A percentile compares a stretch with the other conserved stretches of the same genome.
Evolutionary conservation across 164 flowering plant species (phyloP).

Genomic region (Vitis rupestris): DNA sequence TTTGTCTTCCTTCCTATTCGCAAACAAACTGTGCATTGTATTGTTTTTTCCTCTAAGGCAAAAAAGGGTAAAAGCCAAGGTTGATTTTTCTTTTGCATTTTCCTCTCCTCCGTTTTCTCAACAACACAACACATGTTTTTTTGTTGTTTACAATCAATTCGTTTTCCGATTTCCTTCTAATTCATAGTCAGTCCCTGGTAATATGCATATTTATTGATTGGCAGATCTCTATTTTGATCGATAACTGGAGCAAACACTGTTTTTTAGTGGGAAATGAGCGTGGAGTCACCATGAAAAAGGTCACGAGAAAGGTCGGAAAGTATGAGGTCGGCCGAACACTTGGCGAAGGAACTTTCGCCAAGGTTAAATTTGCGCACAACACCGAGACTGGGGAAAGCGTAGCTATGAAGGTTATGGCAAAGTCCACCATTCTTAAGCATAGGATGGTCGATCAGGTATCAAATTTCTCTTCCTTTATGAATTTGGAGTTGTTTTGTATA

Average conservation of each 20-base stretch:
- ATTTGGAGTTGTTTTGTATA: neutral
- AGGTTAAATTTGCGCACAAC: slow-evolving; percentile 72
- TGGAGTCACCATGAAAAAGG: slow-evolving; percentile 26
- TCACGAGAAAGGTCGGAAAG: slow-evolving; percentile 65
- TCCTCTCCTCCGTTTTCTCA: too few relatives aligned
- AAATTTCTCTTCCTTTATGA: neutral
- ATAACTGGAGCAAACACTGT: neutral
- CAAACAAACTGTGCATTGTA: too few relatives aligned
- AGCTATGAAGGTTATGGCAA: slow-evolving; percentile 68
- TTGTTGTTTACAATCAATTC: too few relatives aligned
- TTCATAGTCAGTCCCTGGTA: too few relatives aligned
- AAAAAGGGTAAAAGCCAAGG: too few relatives aligned
- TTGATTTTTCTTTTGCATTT: too few relatives aligned
- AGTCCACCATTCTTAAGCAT: slow-evolving; percentile 62
- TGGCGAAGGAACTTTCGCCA: slow-evolving; percentile 87
- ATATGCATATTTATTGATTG: neutral
- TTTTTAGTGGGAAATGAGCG: slow-evolving; percentile 13
- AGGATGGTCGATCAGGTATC: slow-evolving; percentile 83
- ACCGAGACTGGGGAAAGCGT: slow-evolving; percentile 67
- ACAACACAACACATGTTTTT: too few relatives aligned
- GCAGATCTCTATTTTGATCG: neutral
- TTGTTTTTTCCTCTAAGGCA: too few relatives aligned
- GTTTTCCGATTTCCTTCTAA: too few relatives aligned
- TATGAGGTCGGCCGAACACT: slow-evolving; percentile 76
- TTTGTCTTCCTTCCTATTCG: too few relatives aligned